Evolutionary conservation across 1,284 basidiomycete species (phyloP), one percentile per base, ranked within the genome.

Genomic region (Filobasidium uniguttulatum): DNA sequence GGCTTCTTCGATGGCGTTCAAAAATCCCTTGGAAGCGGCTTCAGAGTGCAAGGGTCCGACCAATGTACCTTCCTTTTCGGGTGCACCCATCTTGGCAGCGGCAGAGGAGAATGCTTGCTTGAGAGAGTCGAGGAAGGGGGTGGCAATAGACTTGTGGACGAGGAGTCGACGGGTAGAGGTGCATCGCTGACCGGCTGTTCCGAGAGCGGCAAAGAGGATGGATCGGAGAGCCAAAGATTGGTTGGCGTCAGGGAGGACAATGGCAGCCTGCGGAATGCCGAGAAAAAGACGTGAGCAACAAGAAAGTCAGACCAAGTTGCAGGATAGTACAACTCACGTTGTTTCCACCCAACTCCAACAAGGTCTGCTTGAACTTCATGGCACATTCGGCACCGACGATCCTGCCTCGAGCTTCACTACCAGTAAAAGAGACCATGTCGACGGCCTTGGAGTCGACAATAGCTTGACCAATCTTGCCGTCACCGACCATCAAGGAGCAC

Each of bases 261-360:
- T 82, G 33, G 87, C 81, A 52, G 89, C 50, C 50, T 52, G 20
- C 12, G 15, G 15, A 9, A 23, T 19, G 9, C 22, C 12, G 31
- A 25, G 30, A 19, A n/a, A 25, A 20, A 3, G 45, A 34, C 19
- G 12, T 6, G 15, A 7, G 29, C 19, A 34, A 3, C 29, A 19
- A 7, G 30, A 29, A 7, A 19, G 26, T 9, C 14, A 28, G 28
- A 26, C 25, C 9, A 33, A n/a, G n/a, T 10, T 10, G 31, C 9
- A 33, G n/a, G 31, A n/a, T 10, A 33, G 31, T 10, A 38, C 14
- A 14, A 44, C 50, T 52, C 45, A 52, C 88, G 62, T 94, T 94
- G 71, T 97, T 96, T 31, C 91, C 91, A n/a, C 90, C 90, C 9
- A 96, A 74, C 65, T 96, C 91, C 28, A 96, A 75, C 34, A 93